Evolutionary conservation across 164 flowering plant species (phyloP).

Genomic region (Umbilicus rupestris): DNA sequence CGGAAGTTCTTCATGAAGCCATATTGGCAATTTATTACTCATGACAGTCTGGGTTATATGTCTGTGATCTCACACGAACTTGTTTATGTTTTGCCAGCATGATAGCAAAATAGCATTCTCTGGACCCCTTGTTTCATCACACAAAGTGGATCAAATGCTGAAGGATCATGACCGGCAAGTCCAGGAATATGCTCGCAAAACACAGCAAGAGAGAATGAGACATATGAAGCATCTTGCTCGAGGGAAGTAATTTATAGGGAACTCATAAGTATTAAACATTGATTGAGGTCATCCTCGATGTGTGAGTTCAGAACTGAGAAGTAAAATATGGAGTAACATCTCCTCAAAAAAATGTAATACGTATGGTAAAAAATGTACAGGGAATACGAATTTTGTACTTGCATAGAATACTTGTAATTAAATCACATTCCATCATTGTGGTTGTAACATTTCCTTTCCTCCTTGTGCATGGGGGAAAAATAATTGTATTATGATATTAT

Average conservation of each 20-base stretch:
- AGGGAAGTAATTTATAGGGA: slow-evolving; percentile 8
- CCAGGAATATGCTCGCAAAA: slow-evolving; percentile 43
- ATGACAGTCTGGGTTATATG: background rate
- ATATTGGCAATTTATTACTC: background rate
- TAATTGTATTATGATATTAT: no score
- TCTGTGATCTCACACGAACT: background rate
- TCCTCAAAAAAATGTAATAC: no score
- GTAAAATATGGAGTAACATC: background rate
- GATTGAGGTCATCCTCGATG: no score
- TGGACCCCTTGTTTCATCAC: slow-evolving; percentile 41
- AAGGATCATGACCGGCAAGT: slow-evolving; percentile 48
- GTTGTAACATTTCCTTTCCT: background rate
- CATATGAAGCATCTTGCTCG: slow-evolving; percentile 6
- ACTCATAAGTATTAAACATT: background rate
- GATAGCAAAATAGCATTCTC: slow-evolving; percentile 38
- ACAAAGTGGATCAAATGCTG: slow-evolving; percentile 45
- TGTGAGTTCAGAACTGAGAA: background rate
- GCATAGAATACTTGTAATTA: background rate
- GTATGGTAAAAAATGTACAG: background rate
- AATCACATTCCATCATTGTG: background rate
- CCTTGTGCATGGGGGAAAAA: no score
- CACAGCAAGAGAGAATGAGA: slow-evolving; percentile 27
- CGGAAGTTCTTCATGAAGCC: background rate
- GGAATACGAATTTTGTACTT: background rate
- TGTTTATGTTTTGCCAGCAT: slow-evolving; percentile 10